phyloP scores from a whole-genome alignment of 768 basidiomycete genomes.

The Rhizopogon vulgaris region DNA sequence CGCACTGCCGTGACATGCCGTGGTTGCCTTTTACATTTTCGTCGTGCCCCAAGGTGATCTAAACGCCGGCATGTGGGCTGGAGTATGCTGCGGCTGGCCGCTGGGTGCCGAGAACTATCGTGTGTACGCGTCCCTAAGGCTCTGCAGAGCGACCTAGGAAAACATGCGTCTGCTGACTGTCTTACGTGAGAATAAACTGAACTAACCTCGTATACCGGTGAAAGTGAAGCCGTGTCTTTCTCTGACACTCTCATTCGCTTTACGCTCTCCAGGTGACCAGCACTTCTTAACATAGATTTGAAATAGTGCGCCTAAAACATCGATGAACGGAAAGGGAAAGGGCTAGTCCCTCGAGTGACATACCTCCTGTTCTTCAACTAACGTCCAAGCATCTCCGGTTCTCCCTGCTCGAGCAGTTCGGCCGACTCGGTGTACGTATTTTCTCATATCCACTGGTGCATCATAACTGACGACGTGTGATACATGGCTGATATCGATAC shows the following conservation, averaged over 20 bases:
- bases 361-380: constrained; percentile 93
- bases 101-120: constrained; percentile 8
- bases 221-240: constrained; percentile 50
- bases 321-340: not conserved
- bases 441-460: constrained; percentile 93
- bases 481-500: constrained; percentile 91
- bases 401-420: constrained; percentile 92
- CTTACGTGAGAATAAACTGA: not conserved
- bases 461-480: constrained; percentile 95
- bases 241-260: constrained; percentile 62
- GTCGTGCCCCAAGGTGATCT: too few relatives aligned
- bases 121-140: constrained; percentile 21
- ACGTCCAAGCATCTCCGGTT: constrained; percentile 84
- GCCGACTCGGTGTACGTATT: constrained; percentile 97
- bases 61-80: too few relatives aligned
- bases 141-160: constrained; percentile 23
- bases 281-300: constrained; percentile 72
- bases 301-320: constrained; percentile 71
- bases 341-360: constrained; percentile 1
- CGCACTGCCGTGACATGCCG: too few relatives aligned
- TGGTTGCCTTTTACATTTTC: too few relatives aligned
- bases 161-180: constrained; percentile 1
- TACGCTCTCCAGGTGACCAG: constrained; percentile 63
- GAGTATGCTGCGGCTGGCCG: not conserved
- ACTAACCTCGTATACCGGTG: constrained; percentile 63